Conservation (phyloP, 176 grass and related monocot species). For the Phoenix roebelenii region DNA sequence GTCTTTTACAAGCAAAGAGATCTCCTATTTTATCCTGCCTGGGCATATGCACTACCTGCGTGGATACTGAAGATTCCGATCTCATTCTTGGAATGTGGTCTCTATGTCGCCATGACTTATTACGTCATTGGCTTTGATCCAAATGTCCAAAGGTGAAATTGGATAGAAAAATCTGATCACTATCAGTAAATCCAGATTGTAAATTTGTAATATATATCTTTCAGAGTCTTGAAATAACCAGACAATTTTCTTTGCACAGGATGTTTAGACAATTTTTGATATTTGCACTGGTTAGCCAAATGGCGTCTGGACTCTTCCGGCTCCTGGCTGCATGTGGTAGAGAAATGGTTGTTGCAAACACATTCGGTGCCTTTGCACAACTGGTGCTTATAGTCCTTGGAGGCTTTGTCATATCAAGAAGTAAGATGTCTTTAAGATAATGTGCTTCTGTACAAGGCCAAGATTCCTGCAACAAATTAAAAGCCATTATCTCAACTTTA, state of each 20-base stretch:
- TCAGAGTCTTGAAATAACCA: too few species aligned
- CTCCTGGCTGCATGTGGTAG: slow-evolving; percentile 22
- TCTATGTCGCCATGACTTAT: slow-evolving; percentile 31
- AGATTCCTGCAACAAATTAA: too few species aligned
- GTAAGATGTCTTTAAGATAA: slow-evolving; percentile 7
- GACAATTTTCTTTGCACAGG: background rate
- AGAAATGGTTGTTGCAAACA: slow-evolving; percentile 29
- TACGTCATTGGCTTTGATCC: slow-evolving; percentile 38
- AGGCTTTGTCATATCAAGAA: slow-evolving; percentile 29
- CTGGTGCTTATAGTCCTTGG: slow-evolving; percentile 26
- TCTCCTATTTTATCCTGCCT: slow-evolving; percentile 24
- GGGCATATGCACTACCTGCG: slow-evolving; percentile 24
- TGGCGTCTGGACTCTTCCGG: slow-evolving; percentile 29
- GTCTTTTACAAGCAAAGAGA: slow-evolving; percentile 34
- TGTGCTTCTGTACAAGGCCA: background rate
- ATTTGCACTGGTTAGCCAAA: slow-evolving; percentile 28
- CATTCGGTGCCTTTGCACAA: slow-evolving; percentile 11
- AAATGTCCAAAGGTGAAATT: slow-evolving; percentile 15
- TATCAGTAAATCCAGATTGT: background rate
- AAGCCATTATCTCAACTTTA: too few species aligned
- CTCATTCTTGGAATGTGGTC: slow-evolving; percentile 5
- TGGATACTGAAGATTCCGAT: slow-evolving; percentile 26
- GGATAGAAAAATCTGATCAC: background rate
- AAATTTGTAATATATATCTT: too few species aligned
- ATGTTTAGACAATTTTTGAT: slow-evolving; percentile 6